phyloP scores from a whole-genome alignment of 345 rosid species.

The Citrus mangshanensis region DNA sequence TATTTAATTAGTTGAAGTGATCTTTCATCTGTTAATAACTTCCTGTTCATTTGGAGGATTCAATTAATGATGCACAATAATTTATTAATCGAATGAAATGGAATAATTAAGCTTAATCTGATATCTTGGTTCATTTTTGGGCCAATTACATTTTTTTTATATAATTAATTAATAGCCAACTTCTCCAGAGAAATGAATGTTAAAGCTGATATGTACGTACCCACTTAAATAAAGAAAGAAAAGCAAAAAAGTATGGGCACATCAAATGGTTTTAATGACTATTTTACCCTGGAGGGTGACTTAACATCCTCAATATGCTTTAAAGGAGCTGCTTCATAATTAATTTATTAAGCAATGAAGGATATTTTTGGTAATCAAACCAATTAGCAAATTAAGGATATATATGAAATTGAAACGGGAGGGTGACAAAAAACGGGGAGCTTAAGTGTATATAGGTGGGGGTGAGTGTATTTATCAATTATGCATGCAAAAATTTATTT shows the following conservation, averaged over 20 bases:
- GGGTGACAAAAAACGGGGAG: constrained; percentile 12
- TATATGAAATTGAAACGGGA: neutral
- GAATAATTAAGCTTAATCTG: neutral
- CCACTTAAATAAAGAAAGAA: neutral
- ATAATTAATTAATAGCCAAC: neutral
- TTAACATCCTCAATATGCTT: constrained; percentile 12
- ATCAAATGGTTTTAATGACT: constrained; percentile 10
- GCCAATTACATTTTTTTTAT: neutral
- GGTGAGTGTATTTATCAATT: constrained; percentile 1
- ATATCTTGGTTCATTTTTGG: neutral
- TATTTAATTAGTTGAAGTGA: neutral
- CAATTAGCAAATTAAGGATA: neutral
- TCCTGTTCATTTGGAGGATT: neutral
- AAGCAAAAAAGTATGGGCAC: neutral
- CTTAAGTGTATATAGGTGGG: constrained; percentile 18
- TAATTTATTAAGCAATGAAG: neutral
- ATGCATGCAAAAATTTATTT: constrained; percentile 24
- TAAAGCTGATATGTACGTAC: neutral
- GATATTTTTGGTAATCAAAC: constrained; percentile 5
- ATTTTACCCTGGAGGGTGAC: constrained; percentile 24
- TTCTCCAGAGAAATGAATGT: neutral
- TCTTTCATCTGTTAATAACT: neutral
- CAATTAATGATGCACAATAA: neutral
- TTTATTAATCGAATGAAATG: neutral
- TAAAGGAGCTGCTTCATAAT: constrained; percentile 2